A percentile compares a stretch with the other conserved stretches of the same genome.
Conservation (phyloP, 352 stramenopile species). For the Thalassiosira hispida region DNA sequence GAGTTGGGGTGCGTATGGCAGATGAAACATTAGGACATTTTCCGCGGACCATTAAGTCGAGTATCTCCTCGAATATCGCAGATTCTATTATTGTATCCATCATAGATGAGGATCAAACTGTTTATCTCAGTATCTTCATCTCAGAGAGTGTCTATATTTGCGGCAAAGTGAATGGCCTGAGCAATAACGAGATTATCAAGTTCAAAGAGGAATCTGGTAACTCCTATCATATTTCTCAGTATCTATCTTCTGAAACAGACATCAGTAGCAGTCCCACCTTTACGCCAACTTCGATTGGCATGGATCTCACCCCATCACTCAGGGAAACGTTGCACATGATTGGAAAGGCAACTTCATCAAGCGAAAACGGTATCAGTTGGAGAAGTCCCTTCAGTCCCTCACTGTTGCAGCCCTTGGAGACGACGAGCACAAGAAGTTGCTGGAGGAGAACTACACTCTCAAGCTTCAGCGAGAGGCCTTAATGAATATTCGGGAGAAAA, state of each 20-base stretch:
- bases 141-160: conserved; percentile 11
- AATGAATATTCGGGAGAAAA: background rate
- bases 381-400: too few relatives aligned
- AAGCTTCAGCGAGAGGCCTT: background rate
- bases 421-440: background rate
- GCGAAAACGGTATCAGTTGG: background rate
- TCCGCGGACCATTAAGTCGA: background rate
- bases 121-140: conserved; percentile 10
- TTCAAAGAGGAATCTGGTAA: background rate
- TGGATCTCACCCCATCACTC: background rate
- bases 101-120: conserved; percentile 2
- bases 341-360: background rate
- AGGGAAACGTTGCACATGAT: conserved; percentile 3
- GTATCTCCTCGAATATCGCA: background rate
- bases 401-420: background rate
- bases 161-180: background rate
- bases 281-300: conserved; percentile 12
- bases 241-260: background rate
- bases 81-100: background rate
- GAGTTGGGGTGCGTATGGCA: background rate
- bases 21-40: background rate
- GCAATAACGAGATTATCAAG: background rate
- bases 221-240: background rate
- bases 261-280: conserved; percentile 1
- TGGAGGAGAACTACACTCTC: background rate